These are phyloP conservation scores for Phyllachora maydis DNA, from an alignment of 2,329 filamentous ascomycete genomes.

Conservation along the genomic window DNA sequence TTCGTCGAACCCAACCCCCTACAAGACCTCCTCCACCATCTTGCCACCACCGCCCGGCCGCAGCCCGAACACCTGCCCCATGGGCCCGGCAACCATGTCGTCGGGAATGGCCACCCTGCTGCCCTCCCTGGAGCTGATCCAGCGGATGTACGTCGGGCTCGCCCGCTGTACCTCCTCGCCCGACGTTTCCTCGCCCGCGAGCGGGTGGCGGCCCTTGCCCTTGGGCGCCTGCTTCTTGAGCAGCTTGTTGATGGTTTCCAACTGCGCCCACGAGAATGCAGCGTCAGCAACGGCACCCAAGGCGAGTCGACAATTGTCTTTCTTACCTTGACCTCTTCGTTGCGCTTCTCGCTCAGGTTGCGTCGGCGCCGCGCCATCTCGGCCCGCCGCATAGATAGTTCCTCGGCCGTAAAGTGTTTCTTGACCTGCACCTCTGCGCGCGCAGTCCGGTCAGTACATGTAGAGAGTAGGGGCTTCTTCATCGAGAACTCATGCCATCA, in stretches of 20 bases:
- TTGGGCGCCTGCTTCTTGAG: conserved; percentile 74
- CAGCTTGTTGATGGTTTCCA: conserved; percentile 81
- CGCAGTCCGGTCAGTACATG: conserved; percentile 5
- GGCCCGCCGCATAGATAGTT: conserved; percentile 37
- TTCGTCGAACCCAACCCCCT: too few species aligned
- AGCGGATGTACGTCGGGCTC: conserved; percentile 44
- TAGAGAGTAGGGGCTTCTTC: too few species aligned
- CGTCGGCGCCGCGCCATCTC: conserved; percentile 40
- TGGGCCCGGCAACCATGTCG: conserved; percentile 44
- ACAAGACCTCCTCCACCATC: conserved; percentile 34
- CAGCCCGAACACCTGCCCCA: conserved; percentile 34
- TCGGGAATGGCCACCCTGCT: conserved; percentile 41
- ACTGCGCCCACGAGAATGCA: conserved; percentile 30
- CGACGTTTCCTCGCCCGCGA: conserved; percentile 24
- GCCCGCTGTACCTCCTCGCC: conserved; percentile 26
- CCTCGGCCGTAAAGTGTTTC: conserved; percentile 39
- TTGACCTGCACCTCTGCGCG: conserved; percentile 39
- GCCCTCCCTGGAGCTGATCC: conserved; percentile 47
- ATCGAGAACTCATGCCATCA: conserved; percentile 22
- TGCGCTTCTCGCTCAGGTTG: conserved; percentile 43
- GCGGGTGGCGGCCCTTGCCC: conserved; percentile 32
- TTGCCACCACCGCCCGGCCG: conserved; percentile 19
- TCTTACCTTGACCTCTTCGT: conserved; percentile 39
- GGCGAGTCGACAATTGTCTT: neutral
- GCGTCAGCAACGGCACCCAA: conserved; percentile 1